These are phyloP conservation scores for Ilex asprella DNA, from an alignment of 257 asterid species.

Conservation along the genomic window DNA sequence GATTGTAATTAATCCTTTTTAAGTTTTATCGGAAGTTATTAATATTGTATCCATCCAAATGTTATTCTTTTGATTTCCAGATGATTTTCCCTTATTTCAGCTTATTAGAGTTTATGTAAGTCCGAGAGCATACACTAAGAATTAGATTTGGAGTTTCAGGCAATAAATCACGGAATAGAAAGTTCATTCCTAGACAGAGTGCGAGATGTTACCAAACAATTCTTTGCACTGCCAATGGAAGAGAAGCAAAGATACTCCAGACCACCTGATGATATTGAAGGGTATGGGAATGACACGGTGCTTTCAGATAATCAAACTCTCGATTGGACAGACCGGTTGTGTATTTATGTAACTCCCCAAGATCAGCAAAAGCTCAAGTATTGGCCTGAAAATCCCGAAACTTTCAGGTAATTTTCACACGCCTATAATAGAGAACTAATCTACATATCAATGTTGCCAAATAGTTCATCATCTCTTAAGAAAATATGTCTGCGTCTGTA, in stretches of 20 bases:
- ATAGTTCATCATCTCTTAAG: too few relatives aligned
- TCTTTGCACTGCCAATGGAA: conserved; percentile 35
- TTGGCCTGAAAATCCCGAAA: conserved; percentile 33
- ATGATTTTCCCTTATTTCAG: background rate
- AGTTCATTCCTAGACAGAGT: conserved; percentile 25
- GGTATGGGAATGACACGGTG: conserved; percentile 30
- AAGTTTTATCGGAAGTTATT: background rate
- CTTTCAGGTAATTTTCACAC: conserved; percentile 20
- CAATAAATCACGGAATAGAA: conserved; percentile 29
- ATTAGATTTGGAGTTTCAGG: conserved; percentile 6
- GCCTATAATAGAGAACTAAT: too few relatives aligned
- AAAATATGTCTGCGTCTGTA: too few relatives aligned
- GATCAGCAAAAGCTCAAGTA: conserved; percentile 17
- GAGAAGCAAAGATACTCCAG: conserved; percentile 32
- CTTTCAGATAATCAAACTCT: conserved; percentile 19
- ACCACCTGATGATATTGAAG: conserved; percentile 21
- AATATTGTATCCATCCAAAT: too few relatives aligned
- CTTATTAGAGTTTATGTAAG: too few relatives aligned
- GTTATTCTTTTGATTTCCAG: background rate
- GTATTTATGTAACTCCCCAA: conserved; percentile 24
- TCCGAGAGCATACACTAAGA: too few relatives aligned
- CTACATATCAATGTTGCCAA: too few relatives aligned
- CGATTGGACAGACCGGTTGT: conserved; percentile 28
- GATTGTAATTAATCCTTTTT: too few relatives aligned
- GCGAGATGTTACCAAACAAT: conserved; percentile 14